A percentile compares a stretch with the other conserved stretches of the same genome.
These are phyloP conservation scores for Lactuca saligna DNA, from an alignment of 129 eudicot genomes.

Conservation along the genomic window DNA sequence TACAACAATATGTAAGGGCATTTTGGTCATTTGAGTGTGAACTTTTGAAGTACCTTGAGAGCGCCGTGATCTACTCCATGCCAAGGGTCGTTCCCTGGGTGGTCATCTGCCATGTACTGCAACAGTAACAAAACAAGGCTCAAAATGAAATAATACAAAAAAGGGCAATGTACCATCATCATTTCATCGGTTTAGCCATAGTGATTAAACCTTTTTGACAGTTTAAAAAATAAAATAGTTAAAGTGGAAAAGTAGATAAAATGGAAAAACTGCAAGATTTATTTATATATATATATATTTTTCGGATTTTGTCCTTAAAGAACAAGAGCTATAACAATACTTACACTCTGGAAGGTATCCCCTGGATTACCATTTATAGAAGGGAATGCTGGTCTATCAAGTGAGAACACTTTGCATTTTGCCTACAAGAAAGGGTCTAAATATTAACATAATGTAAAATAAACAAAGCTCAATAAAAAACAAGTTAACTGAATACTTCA, in stretches of 20 bases:
- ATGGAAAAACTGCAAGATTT: too few species aligned
- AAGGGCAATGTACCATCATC: too few species aligned
- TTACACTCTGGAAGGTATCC: slow-evolving; percentile 85
- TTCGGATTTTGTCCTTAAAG: neutral
- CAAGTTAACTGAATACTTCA: slow-evolving; percentile 7
- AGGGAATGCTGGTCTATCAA: slow-evolving; percentile 85
- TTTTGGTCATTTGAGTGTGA: slow-evolving; percentile 17
- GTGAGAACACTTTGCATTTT: slow-evolving; percentile 70
- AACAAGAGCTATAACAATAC: slow-evolving; percentile 23
- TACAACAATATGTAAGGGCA: slow-evolving; percentile 1
- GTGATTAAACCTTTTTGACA: too few species aligned
- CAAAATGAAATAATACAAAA: neutral
- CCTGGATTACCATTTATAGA: slow-evolving; percentile 84
- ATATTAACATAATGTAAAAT: slow-evolving; percentile 21
- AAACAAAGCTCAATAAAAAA: neutral
- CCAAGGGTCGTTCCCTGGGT: slow-evolving; percentile 82
- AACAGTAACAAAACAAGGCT: slow-evolving; percentile 15
- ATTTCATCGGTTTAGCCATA: too few species aligned
- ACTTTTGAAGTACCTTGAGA: slow-evolving; percentile 62
- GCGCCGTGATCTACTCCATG: slow-evolving; percentile 81
- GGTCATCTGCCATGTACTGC: slow-evolving; percentile 94
- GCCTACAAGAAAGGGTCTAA: slow-evolving; percentile 49
- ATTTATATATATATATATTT: too few species aligned
- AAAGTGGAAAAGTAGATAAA: too few species aligned
- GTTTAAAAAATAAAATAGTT: too few species aligned